phyloP scores from a whole-genome alignment of 768 basidiomycete species.

The Plicaturopsis crispa region DNA sequence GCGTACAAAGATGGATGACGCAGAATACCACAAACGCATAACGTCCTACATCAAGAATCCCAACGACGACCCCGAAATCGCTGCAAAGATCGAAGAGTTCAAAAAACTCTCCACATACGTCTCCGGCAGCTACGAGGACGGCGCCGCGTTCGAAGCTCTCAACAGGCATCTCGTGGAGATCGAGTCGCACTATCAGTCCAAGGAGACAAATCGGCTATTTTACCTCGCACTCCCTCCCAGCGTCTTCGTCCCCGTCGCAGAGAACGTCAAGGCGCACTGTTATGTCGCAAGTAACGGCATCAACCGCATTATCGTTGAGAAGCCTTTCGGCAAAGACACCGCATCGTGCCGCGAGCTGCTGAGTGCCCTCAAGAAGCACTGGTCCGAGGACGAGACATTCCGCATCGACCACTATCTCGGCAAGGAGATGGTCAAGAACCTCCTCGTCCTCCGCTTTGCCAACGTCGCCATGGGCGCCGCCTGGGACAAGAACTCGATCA shows the following conservation, averaged over 20 bases:
- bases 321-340: conserved; percentile 96
- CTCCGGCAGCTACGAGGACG: conserved; percentile 84
- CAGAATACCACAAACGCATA: conserved; percentile 79
- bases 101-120: conserved; percentile 76
- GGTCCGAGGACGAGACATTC: conserved; percentile 97
- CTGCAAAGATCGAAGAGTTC: conserved; percentile 73
- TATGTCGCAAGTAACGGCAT: conserved; percentile 61
- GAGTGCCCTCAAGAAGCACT: conserved; percentile 71
- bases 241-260: conserved; percentile 88
- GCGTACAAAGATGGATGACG: conserved; percentile 85
- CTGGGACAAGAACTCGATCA: conserved; percentile 96
- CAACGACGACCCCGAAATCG: conserved; percentile 50
- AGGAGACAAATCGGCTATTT: conserved; percentile 78
- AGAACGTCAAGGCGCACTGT: conserved; percentile 74
- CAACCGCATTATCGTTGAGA: conserved; percentile 95
- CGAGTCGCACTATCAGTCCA: conserved; percentile 60
- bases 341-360: conserved; percentile 78
- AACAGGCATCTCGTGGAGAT: conserved; percentile 70
- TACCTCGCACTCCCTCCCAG: conserved; percentile 97
- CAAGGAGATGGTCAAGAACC: conserved; percentile 99
- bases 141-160: conserved; percentile 68
- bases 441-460: conserved; percentile 92
- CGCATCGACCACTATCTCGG: conserved; percentile 99
- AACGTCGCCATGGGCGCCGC: conserved; percentile 83
- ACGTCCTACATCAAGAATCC: conserved; percentile 81